phyloP scores from a whole-genome alignment of 2,329 filamentous ascomycete genomes.

The Cryphonectria parasitica region DNA sequence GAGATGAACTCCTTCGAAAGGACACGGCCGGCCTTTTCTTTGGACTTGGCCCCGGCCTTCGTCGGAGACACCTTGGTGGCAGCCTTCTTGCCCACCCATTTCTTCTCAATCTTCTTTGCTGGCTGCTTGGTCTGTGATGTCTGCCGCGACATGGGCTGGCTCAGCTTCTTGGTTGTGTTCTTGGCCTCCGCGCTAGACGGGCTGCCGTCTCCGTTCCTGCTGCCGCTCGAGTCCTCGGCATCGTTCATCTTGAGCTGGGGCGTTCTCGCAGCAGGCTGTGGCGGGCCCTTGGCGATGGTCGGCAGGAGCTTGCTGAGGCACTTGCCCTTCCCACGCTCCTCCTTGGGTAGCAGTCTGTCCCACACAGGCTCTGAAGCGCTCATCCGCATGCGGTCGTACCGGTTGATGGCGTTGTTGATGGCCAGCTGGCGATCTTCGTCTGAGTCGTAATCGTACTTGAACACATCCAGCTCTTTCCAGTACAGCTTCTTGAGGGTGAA shows the following conservation, averaged over 20 bases:
- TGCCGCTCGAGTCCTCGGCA: slow-evolving; percentile 50
- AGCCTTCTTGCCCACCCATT: slow-evolving; percentile 51
- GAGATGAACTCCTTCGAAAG: slow-evolving; percentile 61
- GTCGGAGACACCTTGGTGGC: slow-evolving; percentile 44
- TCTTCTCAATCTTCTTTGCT: slow-evolving; percentile 63
- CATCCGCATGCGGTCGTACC: slow-evolving; percentile 63
- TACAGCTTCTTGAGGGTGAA: slow-evolving; percentile 61
- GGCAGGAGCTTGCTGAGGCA: slow-evolving; percentile 65
- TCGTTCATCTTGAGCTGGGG: slow-evolving; percentile 57
- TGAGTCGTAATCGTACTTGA: slow-evolving; percentile 60
- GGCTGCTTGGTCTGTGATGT: slow-evolving; percentile 53
- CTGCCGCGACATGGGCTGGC: slow-evolving; percentile 53
- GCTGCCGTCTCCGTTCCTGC: slow-evolving; percentile 47
- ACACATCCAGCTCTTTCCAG: slow-evolving; percentile 69
- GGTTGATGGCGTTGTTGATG: slow-evolving; percentile 63
- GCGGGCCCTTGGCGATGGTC: slow-evolving; percentile 57
- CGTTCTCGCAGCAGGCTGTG: slow-evolving; percentile 51
- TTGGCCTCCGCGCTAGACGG: slow-evolving; percentile 39
- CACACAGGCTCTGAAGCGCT: slow-evolving; percentile 61
- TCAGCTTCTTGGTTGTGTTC: slow-evolving; percentile 39
- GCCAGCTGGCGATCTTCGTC: slow-evolving; percentile 60
- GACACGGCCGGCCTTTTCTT: slow-evolving; percentile 47
- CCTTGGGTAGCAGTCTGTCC: slow-evolving; percentile 62
- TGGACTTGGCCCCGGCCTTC: slow-evolving; percentile 43
- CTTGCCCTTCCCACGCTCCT: slow-evolving; percentile 63